Evolutionary conservation across 1,284 basidiomycete species (phyloP), one percentile per base, ranked within the genome.

Genomic region (Rhizoctonia solani): DNA sequence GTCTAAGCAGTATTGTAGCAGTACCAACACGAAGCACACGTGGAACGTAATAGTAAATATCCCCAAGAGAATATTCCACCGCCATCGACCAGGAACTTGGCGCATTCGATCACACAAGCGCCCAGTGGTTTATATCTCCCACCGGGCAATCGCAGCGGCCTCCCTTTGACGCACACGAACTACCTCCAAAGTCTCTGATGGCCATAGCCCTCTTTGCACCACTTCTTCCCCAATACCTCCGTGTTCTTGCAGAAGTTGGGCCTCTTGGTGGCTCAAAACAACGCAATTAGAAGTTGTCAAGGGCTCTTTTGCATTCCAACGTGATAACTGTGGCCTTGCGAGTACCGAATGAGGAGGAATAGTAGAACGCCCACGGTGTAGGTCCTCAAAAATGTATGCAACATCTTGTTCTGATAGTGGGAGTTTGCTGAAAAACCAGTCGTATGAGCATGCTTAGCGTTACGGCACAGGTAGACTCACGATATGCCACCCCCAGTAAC

Each of bases 371-470:
- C 92, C 92, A 27, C 89, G 83, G 75, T 92, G 81, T 14, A 97
- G 76, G 74, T 98, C 95, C 74, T 98, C 95, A 73, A 93, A 93
- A 61, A 97, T 77, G 49, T 93, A 82, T 0, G 84, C 84, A 39
- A 93, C 83, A 71, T 97, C 94, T 55, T 92, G 88, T 72, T 89
- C 87, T 70, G 89, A 87, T 49, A 97, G 82, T 0, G 90, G 85
- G 23, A 94, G 79, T 72, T 85, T 86, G 72, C 90, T 93, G 71
- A 16, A 49, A 3, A 29, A 4, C 16, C 19, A 52, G 14, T 46
- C 54, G 21, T 39, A 21, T 16, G 25, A 25, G 25, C 27, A 41
- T 16, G 41, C 21, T 13, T 16, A 16, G 61, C 2, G 37, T 14
- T 14, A 39, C 39, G 6, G 16, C n/a, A 21, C 8, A 14, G 23